phyloP scores from a whole-genome alignment of 306 rosid species.

The Astragalus membranaceus region DNA sequence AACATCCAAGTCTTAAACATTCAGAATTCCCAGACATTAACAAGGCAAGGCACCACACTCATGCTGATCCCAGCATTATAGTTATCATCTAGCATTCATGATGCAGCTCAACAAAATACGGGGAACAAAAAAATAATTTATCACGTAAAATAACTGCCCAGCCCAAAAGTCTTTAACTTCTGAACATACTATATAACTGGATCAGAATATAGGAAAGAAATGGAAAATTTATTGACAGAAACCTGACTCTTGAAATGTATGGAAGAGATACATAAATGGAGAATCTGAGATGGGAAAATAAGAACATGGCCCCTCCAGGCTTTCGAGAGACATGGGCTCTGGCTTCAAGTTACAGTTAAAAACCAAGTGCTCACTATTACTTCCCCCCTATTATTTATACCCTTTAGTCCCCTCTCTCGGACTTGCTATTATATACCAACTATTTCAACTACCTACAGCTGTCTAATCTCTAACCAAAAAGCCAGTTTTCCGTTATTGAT shows the following conservation, averaged over 20 bases:
- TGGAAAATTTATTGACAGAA: background rate
- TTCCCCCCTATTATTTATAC: background rate
- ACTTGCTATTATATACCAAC: background rate
- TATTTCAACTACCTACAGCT: background rate
- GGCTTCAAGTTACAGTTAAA: background rate
- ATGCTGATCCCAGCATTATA: background rate
- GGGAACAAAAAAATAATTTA: no score
- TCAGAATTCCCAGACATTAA: no score
- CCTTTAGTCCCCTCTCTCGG: background rate
- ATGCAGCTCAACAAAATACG: no score
- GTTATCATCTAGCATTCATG: no score
- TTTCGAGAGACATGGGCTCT: background rate
- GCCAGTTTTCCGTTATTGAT: no score
- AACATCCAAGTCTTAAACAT: no score
- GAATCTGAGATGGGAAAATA: background rate
- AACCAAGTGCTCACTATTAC: background rate
- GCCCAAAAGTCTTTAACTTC: no score
- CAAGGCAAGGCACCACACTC: background rate
- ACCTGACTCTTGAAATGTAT: background rate
- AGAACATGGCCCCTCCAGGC: background rate
- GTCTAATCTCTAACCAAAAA: no score
- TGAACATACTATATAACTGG: background rate
- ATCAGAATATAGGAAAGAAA: background rate
- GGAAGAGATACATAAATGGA: background rate
- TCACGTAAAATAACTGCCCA: no score